Evolutionary conservation across 1,284 basidiomycete species (phyloP), one percentile per base, ranked within the genome.

Genomic region (Thecaphora thlaspeos): DNA sequence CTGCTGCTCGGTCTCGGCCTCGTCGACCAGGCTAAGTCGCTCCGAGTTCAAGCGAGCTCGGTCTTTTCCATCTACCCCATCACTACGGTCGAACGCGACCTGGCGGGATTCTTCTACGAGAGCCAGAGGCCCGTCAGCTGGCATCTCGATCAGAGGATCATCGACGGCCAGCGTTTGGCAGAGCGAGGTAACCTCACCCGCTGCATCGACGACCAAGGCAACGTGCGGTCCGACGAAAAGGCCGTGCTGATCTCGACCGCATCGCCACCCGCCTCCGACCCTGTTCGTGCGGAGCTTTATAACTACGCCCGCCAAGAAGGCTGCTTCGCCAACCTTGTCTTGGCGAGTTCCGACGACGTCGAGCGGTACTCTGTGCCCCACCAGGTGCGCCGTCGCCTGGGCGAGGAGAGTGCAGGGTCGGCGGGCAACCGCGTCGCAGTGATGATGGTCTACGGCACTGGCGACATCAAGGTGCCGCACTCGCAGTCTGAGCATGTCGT

Each of bases 21-120:
- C 12, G 55, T 56, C 24, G 48, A 48, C 1, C 48, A 50, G 26
- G 52, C 51, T 10, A 46, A 23, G 17, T 54, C 53, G 26, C 53
- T 62, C 19, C 51, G 51, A n/a, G 38, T 22, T 4, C 41, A 39
- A 2, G 63, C 68, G 9, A 50, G 37, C n/a, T 57, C 64, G 4
- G 50, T 70, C 23, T 59, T 67, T 45, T 40, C 64, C 43, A 57
- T 70, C 51, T 70, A 70, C 19, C 61, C 64, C 23, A 64, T 70
- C 48, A 70, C 68, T 26, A 66, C 57, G 26, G 50, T 68, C n/a
- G 55, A 53, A 0, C 21, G 44, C 17, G n/a, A 26, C 0, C 40
- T 62, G 12, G 64, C 57, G 10, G 46, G 61, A 1, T 70, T 61
- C 58, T 70, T 61, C 46, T 61, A 64, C 52, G 46, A 60, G 45